Percentiles rank a stretch among this genome's conserved stretches.
These are phyloP conservation scores for Verticillium longisporum DNA, from an alignment of 2,329 filamentous ascomycete genomes.

Conservation along the genomic window DNA sequence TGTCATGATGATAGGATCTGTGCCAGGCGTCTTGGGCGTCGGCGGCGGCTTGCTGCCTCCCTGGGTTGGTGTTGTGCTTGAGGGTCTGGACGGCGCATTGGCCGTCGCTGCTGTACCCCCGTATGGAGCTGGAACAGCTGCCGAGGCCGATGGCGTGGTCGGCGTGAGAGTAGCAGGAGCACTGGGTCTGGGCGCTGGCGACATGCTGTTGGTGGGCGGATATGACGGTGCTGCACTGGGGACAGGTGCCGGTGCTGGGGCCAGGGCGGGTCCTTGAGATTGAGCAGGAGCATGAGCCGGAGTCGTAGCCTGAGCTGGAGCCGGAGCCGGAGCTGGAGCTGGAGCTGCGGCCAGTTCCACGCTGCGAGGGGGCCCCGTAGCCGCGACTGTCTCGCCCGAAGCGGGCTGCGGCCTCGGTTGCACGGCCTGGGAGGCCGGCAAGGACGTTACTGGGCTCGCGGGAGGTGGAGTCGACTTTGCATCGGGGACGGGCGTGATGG, in stretches of 20 bases:
- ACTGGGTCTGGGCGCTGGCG: neutral
- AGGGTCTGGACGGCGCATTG: conserved; percentile 4
- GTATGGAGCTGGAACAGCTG: conserved; percentile 12
- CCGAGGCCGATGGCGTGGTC: conserved; percentile 5
- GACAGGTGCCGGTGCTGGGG: conserved; percentile 12
- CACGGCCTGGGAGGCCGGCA: conserved; percentile 1
- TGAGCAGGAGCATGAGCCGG: neutral
- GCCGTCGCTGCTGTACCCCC: neutral
- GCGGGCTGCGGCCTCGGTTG: conserved; percentile 4
- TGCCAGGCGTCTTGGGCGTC: conserved; percentile 9
- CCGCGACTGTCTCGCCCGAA: neutral
- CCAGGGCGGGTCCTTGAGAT: conserved; percentile 7
- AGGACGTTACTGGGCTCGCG: neutral
- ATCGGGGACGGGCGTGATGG: neutral
- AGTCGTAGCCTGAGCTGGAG: conserved; percentile 3
- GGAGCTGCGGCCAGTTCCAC: neutral
- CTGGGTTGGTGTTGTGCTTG: conserved; percentile 11
- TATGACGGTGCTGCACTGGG: conserved; percentile 6
- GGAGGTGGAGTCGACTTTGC: neutral
- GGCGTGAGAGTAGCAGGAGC: conserved; percentile 7
- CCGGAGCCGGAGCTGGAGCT: conserved; percentile 3
- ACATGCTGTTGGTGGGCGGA: neutral
- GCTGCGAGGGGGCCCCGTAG: neutral
- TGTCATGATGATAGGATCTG: conserved; percentile 65
- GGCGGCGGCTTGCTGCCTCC: conserved; percentile 3